phyloP scores from a whole-genome alignment of 2,329 filamentous ascomycete genomes.

The Xylaria polymorpha region DNA sequence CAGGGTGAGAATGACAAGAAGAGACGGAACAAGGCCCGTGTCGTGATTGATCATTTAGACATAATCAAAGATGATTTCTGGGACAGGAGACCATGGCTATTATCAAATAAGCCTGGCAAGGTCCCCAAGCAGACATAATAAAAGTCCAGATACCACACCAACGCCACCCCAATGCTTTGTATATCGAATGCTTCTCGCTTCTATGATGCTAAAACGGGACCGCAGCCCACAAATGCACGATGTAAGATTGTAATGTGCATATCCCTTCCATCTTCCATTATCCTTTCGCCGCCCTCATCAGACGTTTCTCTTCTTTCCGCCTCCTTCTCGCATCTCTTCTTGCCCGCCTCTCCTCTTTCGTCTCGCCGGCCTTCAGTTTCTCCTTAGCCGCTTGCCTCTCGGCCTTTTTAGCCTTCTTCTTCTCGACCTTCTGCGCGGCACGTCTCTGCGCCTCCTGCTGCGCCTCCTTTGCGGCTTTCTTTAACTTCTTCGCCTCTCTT shows the following conservation, averaged over 20 bases:
- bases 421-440: conserved; percentile 49
- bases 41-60: conserved; percentile 87
- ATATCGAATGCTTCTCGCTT: conserved; percentile 29
- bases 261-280: conserved; percentile 22
- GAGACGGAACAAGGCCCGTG: conserved; percentile 79
- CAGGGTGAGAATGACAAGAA: conserved; percentile 87
- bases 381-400: conserved; percentile 53
- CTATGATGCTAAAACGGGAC: conserved; percentile 6
- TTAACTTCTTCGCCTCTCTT: conserved; percentile 50
- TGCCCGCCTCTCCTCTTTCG: conserved; percentile 59
- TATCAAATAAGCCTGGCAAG: conserved; percentile 79
- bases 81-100: conserved; percentile 84
- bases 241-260: conserved; percentile 6
- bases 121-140: conserved; percentile 67
- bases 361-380: conserved; percentile 53
- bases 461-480: conserved; percentile 43
- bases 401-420: conserved; percentile 59
- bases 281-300: conserved; percentile 34
- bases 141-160: conserved; percentile 29
- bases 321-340: conserved; percentile 59
- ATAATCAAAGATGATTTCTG: conserved; percentile 97
- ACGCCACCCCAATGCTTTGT: conserved; percentile 37
- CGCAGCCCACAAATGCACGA: not conserved
- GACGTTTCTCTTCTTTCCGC: conserved; percentile 51
- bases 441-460: conserved; percentile 47